Evolutionary conservation across 2,329 filamentous ascomycete species (phyloP), one percentile per base, ranked within the genome.

Genomic region (Alternaria novae-zelandiae): DNA sequence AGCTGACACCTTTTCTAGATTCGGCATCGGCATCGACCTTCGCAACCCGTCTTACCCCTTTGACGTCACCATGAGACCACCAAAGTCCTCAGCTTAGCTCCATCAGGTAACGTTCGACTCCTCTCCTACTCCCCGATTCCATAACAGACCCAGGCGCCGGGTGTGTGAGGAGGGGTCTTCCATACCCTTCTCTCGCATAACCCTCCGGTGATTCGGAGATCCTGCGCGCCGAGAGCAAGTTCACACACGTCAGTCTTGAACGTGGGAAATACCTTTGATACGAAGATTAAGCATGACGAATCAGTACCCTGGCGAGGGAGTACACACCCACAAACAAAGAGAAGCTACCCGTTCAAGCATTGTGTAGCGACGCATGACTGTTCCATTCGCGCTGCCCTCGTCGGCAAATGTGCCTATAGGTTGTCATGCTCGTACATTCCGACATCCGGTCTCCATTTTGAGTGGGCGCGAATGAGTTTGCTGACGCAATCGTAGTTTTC

Each of bases 381-480:
- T 36, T n/a, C 32, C 32, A 36, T 36, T 36, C 32, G 32, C 32
- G 15, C 32, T 36, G 32, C 32, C 32, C 32, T 36, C 32, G 32
- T 36, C 32, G 32, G 32, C 32, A 36, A 36, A 36, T 36, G 32
- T 36, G 32, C 32, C 32, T 36, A 36, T 36, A 36, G 32, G 32
- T 36, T 36, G 32, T 36, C 32, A 36, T 36, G 26, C 15, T 13
- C 20, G n/a, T 9, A 10, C 17, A 13, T 32, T 23, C 26, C 49
- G 6, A 36, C 49, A 36, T 5, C 15, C 2, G 3, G 32, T 36
- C 32, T 36, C 15, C 32, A 5, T 5, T 0, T 36, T n/a, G 32
- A 36, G 32, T n/a, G 5, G 4, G 15, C 5, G 32, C 15, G 2
- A 9, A 2, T 4, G 1, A 2, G 32, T 5, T 36, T 0, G 32